Evolutionary conservation across 1,139 yeast genomes (phyloP).

Genomic region (Debaryomycetaceae sp.): DNA sequence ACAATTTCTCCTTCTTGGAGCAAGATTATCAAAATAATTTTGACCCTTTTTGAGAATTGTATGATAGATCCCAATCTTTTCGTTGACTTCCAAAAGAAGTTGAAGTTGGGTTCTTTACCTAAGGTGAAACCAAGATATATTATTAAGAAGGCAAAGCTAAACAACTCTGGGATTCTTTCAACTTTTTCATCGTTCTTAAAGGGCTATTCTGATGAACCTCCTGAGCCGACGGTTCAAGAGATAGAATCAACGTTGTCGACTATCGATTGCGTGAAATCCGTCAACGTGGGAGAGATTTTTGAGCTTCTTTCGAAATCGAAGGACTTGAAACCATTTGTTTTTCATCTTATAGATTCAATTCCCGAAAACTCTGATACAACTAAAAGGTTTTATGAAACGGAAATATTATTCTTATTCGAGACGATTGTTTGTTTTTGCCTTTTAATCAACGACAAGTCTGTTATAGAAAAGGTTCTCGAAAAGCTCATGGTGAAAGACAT

Average conservation of each 20-base stretch:
- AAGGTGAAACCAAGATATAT: slow-evolving; percentile 64
- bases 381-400: slow-evolving; percentile 50
- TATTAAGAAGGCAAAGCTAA: slow-evolving; percentile 59
- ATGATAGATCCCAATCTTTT: slow-evolving; percentile 67
- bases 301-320: slow-evolving; percentile 36
- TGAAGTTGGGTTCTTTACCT: slow-evolving; percentile 51
- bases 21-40: slow-evolving; percentile 54
- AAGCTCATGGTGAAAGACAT: slow-evolving; percentile 18
- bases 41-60: slow-evolving; percentile 70
- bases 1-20: slow-evolving; percentile 56
- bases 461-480: slow-evolving; percentile 22
- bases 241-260: slow-evolving; percentile 82
- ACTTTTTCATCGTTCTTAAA: slow-evolving; percentile 90
- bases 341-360: slow-evolving; percentile 24
- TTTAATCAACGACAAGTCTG: slow-evolving; percentile 36
- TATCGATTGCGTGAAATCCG: slow-evolving; percentile 72
- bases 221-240: slow-evolving; percentile 91
- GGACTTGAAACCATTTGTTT: slow-evolving; percentile 15
- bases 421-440: slow-evolving; percentile 49
- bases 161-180: slow-evolving; percentile 74
- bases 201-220: slow-evolving; percentile 80
- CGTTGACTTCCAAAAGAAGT: slow-evolving; percentile 55
- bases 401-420: slow-evolving; percentile 55
- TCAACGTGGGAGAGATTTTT: slow-evolving; percentile 54
- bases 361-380: slow-evolving; percentile 32